phyloP scores from a whole-genome alignment of 495 filamentous ascomycete species.

The Glutinoglossum americanum region DNA sequence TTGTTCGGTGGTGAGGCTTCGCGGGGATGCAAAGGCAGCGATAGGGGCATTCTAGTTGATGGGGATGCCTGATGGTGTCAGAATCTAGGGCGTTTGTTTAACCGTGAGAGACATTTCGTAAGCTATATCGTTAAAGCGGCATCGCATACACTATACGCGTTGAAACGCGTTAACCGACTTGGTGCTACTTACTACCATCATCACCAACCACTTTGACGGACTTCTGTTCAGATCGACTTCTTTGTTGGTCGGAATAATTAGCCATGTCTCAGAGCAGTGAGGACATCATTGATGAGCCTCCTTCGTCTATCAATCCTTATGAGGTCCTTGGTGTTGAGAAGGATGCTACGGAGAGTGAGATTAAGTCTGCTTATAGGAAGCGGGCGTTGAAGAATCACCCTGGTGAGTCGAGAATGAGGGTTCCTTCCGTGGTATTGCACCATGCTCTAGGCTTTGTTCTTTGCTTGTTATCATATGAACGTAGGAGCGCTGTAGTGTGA shows the following conservation, averaged over 20 bases:
- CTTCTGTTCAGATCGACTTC: too few relatives aligned
- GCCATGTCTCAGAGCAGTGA: background rate
- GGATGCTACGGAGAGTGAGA: conserved; percentile 15
- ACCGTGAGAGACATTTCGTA: too few relatives aligned
- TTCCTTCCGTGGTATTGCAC: background rate
- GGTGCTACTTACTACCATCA: background rate
- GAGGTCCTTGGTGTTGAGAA: conserved; percentile 16
- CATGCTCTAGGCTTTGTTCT: background rate
- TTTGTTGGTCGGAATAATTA: too few relatives aligned
- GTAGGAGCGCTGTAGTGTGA: too few relatives aligned
- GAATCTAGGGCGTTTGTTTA: too few relatives aligned
- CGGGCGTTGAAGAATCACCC: conserved; percentile 21
- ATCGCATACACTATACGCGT: background rate
- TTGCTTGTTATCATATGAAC: background rate
- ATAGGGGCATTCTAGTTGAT: too few relatives aligned
- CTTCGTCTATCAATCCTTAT: conserved; percentile 21
- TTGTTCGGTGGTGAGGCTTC: too few relatives aligned
- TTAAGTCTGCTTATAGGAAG: conserved; percentile 23
- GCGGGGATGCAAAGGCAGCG: too few relatives aligned
- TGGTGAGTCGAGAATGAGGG: conserved; percentile 6
- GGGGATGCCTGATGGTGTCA: too few relatives aligned
- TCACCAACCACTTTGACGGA: background rate
- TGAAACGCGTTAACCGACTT: background rate
- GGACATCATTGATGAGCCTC: conserved; percentile 11
- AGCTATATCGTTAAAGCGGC: background rate